Evolutionary conservation across 2,329 filamentous ascomycete genomes (phyloP), one percentile per base, ranked within the genome.

Genomic region (Aspergillus sergii): DNA sequence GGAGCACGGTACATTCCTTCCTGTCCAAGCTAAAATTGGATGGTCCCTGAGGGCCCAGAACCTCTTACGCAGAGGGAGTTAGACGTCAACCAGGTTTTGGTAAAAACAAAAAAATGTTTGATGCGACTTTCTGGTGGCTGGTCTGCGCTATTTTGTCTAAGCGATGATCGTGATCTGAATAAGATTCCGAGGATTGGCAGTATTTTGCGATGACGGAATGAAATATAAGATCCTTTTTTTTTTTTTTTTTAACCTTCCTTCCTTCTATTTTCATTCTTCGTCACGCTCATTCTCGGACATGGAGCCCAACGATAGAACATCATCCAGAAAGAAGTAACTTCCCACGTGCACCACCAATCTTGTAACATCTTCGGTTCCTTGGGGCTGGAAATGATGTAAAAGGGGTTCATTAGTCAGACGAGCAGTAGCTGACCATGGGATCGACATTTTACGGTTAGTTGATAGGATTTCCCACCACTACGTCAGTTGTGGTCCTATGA

Each of bases 401-500:
- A 28, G 48, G 48, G 48, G 48, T 2, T n/a, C 32, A 51, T 51
- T 51, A 51, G 48, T 51, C 48, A 51, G 48, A 28, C 7, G 21
- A 19, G 8, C 7, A 19, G 19, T 23, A 12, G 21, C 23, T 48
- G 45, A 51, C 26, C 48, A 30, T 51, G 23, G 48, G 23, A 51
- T 51, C 19, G 48, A 30, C 14, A 28, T 14, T 30, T 30, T 51
- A 51, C 26, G 48, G 16, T 51, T 51, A 51, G 14, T 50, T 50
- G 43, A 34, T 23, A 51, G 26, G 21, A 36, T 39, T 54, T 30
- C 19, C 28, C 58, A 48, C 53, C 59, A 30, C 53, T 66, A 67
- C 66, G 67, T 69, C 67, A 69, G 63, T 53, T 60, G 59, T 63
- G 61, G 68, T 68, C 62, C 66, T 59, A 69, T 69, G 67, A 69